Base-by-base conservation (phyloP, 768 basidiomycete species). In the Suillus decipiens region DNA sequence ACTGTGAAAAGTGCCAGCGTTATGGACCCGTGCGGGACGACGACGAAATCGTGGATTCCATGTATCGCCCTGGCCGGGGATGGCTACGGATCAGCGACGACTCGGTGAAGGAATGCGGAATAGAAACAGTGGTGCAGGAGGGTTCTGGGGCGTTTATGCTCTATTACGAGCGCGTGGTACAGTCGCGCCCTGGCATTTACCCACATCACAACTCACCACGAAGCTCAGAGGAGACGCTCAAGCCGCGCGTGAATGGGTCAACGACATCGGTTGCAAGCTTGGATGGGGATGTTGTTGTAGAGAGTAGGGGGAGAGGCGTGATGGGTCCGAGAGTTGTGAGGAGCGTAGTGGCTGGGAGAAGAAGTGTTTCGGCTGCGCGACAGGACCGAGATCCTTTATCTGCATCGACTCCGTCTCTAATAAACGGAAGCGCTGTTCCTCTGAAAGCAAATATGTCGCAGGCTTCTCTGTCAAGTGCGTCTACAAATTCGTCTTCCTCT, bases 21-120 rank as follows among this genome's bases (percentile, higher is more conserved):
- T 80, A 73, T 62, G 85, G 84, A 24, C 86, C 83, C 64, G 80
- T 88, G 39, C 84, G 89, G 73, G 86, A 87, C 63, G 86, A 80
- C 31, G 80, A 83, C 24, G 81, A 81, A 41, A 66, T 68, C 34
- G 70, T 75, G 36, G 67, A 72, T 36, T 68, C 71, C 8, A 71
- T 68, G 63, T 69, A 72, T 34, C 68, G 71, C 8, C 77, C 83
- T 2, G 88, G 89, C 8, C 79, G 77, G 33, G 90, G 93, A 2
- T 98, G 96, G 96, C 78, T 97, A 61, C 80, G 93, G 62, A 89
- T 95, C 64, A 93, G 91, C 70, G 96, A 99, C 76, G 90, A 93
- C 67, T 77, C 84, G 4, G 93, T 95, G 60, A 78, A 82, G 36
- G 90, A 93, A 68, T 87, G 87, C 42, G 89, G 89, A 33, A 82